These are phyloP conservation scores for Ophiostoma novo-ulmi DNA, from an alignment of 2,329 filamentous ascomycete genomes.

Conservation along the genomic window DNA sequence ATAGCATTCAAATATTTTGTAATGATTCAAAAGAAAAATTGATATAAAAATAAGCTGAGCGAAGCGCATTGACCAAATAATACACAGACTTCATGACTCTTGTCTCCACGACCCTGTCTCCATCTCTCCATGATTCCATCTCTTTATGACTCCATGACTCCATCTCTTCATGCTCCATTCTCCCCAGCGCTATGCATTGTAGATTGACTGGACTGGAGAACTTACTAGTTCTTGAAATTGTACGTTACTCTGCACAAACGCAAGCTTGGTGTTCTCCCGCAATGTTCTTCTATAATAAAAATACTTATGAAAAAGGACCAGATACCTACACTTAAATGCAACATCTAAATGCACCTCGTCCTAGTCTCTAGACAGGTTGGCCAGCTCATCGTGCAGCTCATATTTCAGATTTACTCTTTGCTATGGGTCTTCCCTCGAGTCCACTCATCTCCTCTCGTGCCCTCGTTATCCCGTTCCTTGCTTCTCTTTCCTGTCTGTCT, in stretches of 20 bases:
- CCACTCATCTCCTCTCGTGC: background rate
- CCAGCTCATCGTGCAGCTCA: background rate
- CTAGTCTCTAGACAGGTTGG: background rate
- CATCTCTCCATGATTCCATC: background rate
- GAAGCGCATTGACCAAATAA: background rate
- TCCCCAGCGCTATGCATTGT: background rate
- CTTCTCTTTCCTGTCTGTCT: background rate
- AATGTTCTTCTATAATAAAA: background rate
- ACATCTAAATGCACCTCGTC: background rate
- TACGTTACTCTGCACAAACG: background rate
- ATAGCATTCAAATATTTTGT: background rate
- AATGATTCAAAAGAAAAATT: background rate
- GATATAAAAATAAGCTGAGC: background rate
- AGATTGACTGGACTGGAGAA: background rate
- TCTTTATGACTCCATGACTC: background rate
- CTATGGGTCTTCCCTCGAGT: background rate
- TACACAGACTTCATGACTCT: background rate
- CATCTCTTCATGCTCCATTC: background rate
- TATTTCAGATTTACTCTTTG: background rate
- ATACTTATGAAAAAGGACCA: background rate
- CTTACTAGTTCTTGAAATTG: background rate
- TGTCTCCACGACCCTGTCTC: no score
- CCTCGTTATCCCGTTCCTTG: background rate
- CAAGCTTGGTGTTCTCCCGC: background rate
- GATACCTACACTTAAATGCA: background rate